These are phyloP conservation scores for Tetracladium marchalianum DNA, from an alignment of 495 filamentous ascomycete genomes.

Conservation along the genomic window DNA sequence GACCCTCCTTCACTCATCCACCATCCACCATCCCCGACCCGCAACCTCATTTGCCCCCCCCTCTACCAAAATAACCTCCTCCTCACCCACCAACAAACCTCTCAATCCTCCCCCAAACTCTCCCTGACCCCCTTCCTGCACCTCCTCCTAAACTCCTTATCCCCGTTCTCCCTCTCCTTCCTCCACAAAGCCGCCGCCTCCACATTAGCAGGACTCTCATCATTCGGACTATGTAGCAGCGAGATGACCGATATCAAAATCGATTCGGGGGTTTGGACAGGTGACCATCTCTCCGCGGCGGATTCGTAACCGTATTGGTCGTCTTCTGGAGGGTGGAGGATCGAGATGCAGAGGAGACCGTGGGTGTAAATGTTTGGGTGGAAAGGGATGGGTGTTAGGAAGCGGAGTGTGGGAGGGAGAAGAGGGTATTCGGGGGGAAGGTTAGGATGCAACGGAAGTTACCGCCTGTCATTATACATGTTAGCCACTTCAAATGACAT, in stretches of 20 bases:
- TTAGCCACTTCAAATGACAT: too few species aligned
- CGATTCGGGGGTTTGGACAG: slow-evolving; percentile 94
- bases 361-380: slow-evolving; percentile 91
- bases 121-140: slow-evolving; percentile 72
- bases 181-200: slow-evolving; percentile 85
- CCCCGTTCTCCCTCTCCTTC: slow-evolving; percentile 53
- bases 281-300: slow-evolving; percentile 87
- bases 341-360: slow-evolving; percentile 93
- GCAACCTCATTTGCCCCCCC: too few species aligned
- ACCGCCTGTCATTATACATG: slow-evolving; percentile 45
- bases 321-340: slow-evolving; percentile 92
- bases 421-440: slow-evolving; percentile 83
- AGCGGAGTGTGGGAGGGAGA: slow-evolving; percentile 84
- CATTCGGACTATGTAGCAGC: slow-evolving; percentile 86
- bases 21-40: too few species aligned
- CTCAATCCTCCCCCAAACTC: slow-evolving; percentile 63
- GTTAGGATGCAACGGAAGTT: slow-evolving; percentile 76
- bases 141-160: slow-evolving; percentile 61
- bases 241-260: slow-evolving; percentile 90
- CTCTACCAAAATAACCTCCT: not conserved
- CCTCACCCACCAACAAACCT: not conserved
- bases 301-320: slow-evolving; percentile 93
- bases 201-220: slow-evolving; percentile 91
- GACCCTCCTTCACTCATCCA: too few species aligned
- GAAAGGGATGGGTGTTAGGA: slow-evolving; percentile 75